phyloP scores from a whole-genome alignment of 768 basidiomycete genomes.

The Boletus fagicola region DNA sequence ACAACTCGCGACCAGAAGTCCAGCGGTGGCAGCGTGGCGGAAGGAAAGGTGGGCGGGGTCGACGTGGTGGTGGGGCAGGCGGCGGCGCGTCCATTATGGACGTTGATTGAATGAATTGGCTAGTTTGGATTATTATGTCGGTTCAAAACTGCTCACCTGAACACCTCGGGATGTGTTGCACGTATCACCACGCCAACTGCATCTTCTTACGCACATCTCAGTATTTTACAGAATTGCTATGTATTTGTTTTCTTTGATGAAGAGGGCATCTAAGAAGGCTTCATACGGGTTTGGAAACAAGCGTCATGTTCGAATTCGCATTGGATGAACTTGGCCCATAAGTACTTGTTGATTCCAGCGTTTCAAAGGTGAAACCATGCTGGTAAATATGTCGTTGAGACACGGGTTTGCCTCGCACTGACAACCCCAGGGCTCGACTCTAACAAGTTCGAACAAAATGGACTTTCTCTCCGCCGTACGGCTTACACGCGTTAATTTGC shows the following conservation, averaged over 20 bases:
- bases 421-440: neutral
- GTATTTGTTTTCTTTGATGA: constrained; percentile 15
- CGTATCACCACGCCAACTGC: constrained; percentile 15
- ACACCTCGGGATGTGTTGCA: constrained; percentile 14
- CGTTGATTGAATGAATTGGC: constrained; percentile 21
- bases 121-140: neutral
- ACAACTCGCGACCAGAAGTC: constrained; percentile 21
- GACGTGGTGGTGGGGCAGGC: constrained; percentile 23
- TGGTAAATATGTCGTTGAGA: neutral
- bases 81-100: constrained; percentile 26
- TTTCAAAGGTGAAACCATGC: too few relatives aligned
- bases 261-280: neutral
- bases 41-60: constrained; percentile 24
- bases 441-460: neutral
- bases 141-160: constrained; percentile 12
- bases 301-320: neutral
- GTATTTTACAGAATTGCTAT: constrained; percentile 26
- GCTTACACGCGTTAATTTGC: neutral
- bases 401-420: neutral
- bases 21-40: constrained; percentile 31
- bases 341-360: too few relatives aligned
- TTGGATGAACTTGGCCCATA: too few relatives aligned
- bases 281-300: neutral
- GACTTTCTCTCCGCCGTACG: too few relatives aligned
- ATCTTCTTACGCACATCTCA: constrained; percentile 23